Evolutionary conservation across 2,329 filamentous ascomycete genomes (phyloP).

Genomic region (Cladosporium sp.): DNA sequence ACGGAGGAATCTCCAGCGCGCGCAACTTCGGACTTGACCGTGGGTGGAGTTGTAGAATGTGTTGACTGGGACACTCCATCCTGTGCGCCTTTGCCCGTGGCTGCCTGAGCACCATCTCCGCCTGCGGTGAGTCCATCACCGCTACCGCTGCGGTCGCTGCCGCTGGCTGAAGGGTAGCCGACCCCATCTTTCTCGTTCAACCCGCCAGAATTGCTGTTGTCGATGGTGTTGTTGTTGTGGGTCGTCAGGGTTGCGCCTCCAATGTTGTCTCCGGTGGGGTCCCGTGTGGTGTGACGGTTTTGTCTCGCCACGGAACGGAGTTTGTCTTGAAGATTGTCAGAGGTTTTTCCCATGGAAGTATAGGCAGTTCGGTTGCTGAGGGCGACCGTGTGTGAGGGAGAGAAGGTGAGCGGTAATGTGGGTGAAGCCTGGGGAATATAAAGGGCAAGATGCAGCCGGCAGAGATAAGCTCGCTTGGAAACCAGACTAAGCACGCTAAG

Average conservation of each 20-base stretch:
- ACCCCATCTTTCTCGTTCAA: slow-evolving; percentile 34
- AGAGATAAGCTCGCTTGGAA: too few relatives aligned
- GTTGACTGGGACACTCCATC: slow-evolving; percentile 27
- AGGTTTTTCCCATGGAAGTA: slow-evolving; percentile 57
- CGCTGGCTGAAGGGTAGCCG: slow-evolving; percentile 28
- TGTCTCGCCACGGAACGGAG: slow-evolving; percentile 53
- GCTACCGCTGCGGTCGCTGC: slow-evolving; percentile 24
- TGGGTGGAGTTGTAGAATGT: slow-evolving; percentile 41
- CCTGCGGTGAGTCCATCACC: slow-evolving; percentile 32
- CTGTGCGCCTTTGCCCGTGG: slow-evolving; percentile 29
- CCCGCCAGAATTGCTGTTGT: slow-evolving; percentile 37
- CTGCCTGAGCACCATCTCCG: slow-evolving; percentile 30
- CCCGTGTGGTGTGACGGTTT: slow-evolving; percentile 43
- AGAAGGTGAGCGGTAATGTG: not conserved
- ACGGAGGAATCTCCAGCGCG: slow-evolving; percentile 57
- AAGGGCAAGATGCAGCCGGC: not conserved
- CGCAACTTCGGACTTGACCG: slow-evolving; percentile 51
- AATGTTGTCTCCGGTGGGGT: slow-evolving; percentile 27
- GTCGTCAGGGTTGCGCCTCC: slow-evolving; percentile 38
- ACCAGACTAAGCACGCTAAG: not conserved
- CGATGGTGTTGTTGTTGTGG: slow-evolving; percentile 30
- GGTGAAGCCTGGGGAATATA: slow-evolving; percentile 5
- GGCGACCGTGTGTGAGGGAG: slow-evolving; percentile 15
- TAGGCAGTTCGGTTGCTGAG: slow-evolving; percentile 23
- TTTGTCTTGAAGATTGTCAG: slow-evolving; percentile 55